Conservation (phyloP, 1,284 basidiomycete genomes). For the Hypsizygus ulmarius region DNA sequence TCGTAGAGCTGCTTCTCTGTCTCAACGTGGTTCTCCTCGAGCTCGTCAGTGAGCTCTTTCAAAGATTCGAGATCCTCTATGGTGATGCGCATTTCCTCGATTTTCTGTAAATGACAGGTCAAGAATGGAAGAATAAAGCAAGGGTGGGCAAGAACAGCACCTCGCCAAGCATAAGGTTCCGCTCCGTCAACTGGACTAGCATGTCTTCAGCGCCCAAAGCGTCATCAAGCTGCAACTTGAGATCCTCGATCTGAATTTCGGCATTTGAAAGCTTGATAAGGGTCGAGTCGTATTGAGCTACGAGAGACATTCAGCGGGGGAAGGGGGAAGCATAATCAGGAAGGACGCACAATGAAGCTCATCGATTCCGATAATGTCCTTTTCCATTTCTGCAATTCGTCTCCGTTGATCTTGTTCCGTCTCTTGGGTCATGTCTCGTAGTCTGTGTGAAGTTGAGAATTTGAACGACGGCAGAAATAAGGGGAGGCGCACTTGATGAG, state of each 20-base stretch:
- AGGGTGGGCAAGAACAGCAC: slow-evolving; percentile 36
- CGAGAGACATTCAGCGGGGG: slow-evolving; percentile 9
- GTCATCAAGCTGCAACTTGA: slow-evolving; percentile 94
- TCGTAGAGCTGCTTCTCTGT: slow-evolving; percentile 91
- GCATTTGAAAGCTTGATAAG: slow-evolving; percentile 81
- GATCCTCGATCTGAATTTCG: slow-evolving; percentile 88
- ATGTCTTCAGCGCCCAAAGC: slow-evolving; percentile 95
- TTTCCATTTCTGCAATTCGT: slow-evolving; percentile 86
- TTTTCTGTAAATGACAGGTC: slow-evolving; percentile 58
- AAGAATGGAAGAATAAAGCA: not conserved
- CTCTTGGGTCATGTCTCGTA: slow-evolving; percentile 87
- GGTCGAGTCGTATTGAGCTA: slow-evolving; percentile 79
- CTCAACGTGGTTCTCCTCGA: slow-evolving; percentile 95
- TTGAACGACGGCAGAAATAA: not conserved
- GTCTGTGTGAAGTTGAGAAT: slow-evolving; percentile 37
- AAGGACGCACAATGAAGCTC: slow-evolving; percentile 61
- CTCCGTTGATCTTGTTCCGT: slow-evolving; percentile 83
- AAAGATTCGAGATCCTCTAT: slow-evolving; percentile 96
- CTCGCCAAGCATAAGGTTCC: slow-evolving; percentile 89
- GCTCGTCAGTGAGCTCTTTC: slow-evolving; percentile 94
- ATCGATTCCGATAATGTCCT: slow-evolving; percentile 71
- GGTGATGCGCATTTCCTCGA: slow-evolving; percentile 93
- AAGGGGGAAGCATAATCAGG: not conserved
- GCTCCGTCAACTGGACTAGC: slow-evolving; percentile 92
- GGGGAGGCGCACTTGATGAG: slow-evolving; percentile 74